phyloP scores from a whole-genome alignment of 2,329 filamentous ascomycete species.

The Apiospora aurea region DNA sequence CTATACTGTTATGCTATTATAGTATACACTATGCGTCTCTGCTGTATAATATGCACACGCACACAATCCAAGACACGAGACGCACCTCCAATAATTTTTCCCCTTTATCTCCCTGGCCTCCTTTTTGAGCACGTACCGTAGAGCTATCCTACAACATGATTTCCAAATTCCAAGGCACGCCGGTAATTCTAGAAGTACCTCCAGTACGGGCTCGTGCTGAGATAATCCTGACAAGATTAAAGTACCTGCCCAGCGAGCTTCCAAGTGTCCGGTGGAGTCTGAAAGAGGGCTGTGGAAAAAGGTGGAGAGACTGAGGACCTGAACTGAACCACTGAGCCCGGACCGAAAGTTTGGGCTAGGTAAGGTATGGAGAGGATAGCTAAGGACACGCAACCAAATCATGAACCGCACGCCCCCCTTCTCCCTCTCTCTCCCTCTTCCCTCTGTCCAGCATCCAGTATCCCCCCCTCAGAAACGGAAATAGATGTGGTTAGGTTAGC shows the following conservation, averaged over 20 bases:
- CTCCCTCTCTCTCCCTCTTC: neutral
- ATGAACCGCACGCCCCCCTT: slow-evolving; percentile 16
- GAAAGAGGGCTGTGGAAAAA: slow-evolving; percentile 1
- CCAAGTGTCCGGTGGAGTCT: slow-evolving; percentile 18
- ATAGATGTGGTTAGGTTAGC: neutral
- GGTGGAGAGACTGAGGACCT: slow-evolving; percentile 5
- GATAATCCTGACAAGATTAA: slow-evolving; percentile 21
- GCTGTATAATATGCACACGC: neutral
- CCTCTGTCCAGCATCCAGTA: no score
- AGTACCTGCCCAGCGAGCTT: slow-evolving; percentile 17
- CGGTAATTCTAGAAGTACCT: neutral
- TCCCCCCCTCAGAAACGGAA: slow-evolving; percentile 16
- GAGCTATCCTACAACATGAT: slow-evolving; percentile 4
- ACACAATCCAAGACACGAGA: neutral
- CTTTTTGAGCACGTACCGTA: slow-evolving; percentile 22
- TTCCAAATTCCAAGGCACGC: slow-evolving; percentile 16
- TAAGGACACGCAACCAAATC: slow-evolving; percentile 19
- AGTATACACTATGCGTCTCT: neutral
- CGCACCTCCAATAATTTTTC: neutral
- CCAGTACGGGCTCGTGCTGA: slow-evolving; percentile 4
- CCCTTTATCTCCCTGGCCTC: neutral
- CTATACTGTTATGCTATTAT: neutral
- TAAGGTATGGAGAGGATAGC: slow-evolving; percentile 3
- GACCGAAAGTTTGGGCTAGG: slow-evolving; percentile 19
- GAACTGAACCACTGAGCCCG: slow-evolving; percentile 17